Percentiles rank a stretch among this genome's conserved stretches.
phyloP scores from a whole-genome alignment of 139 green algal species.

The Tetradesmus lagerheimii region DNA sequence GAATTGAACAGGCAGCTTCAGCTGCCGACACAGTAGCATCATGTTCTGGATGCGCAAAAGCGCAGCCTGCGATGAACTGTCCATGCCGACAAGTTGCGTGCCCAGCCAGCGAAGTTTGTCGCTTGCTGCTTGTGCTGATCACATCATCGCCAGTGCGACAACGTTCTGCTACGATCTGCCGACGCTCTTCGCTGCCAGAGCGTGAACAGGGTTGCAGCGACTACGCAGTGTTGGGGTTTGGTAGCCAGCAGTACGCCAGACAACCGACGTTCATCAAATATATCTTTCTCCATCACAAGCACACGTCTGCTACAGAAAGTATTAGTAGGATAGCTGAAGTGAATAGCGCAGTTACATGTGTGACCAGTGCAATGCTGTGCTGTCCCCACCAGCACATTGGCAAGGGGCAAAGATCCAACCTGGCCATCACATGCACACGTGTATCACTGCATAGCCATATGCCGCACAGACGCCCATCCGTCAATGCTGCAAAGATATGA shows the following conservation, averaged over 20 bases:
- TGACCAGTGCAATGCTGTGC: neutral
- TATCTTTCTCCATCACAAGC: too few relatives aligned
- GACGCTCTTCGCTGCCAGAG: too few relatives aligned
- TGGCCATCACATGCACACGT: neutral
- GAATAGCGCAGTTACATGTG: too few relatives aligned
- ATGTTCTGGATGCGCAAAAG: slow-evolving; percentile 60
- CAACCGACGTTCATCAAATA: too few relatives aligned
- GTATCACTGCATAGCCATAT: neutral
- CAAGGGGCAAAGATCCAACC: too few relatives aligned
- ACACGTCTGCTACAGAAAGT: too few relatives aligned
- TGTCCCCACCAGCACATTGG: neutral
- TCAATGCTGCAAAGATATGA: neutral
- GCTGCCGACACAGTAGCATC: slow-evolving; percentile 56
- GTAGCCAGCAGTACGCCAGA: too few relatives aligned
- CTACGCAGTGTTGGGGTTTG: neutral
- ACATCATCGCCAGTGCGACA: neutral
- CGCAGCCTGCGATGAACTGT: neutral
- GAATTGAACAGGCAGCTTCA: slow-evolving; percentile 57
- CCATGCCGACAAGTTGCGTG: neutral
- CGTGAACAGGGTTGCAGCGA: too few relatives aligned
- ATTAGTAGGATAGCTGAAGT: too few relatives aligned
- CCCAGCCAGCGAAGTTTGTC: neutral
- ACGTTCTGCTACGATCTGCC: too few relatives aligned
- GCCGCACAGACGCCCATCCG: neutral
- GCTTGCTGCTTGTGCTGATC: neutral